phyloP scores from a whole-genome alignment of 2,329 filamentous ascomycete species.

The Pyrenophora seminiperda region DNA sequence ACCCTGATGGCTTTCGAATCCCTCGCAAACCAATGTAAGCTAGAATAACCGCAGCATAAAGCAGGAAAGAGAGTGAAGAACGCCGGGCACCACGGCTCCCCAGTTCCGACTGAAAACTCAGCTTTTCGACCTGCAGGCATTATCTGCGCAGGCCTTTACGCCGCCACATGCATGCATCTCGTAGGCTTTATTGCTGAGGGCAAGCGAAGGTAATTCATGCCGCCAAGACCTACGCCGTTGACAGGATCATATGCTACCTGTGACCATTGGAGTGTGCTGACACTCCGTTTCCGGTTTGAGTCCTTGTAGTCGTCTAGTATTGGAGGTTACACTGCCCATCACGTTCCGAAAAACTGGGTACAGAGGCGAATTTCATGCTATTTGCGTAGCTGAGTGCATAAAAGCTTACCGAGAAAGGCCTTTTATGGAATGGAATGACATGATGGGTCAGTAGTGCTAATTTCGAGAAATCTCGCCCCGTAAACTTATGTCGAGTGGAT shows the following conservation, averaged over 20 bases:
- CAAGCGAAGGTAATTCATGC: conserved; percentile 9
- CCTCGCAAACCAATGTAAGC: background rate
- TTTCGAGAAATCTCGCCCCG: no score
- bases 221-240: conserved; percentile 7
- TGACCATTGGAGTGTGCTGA: conserved; percentile 8
- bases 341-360: background rate
- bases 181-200: conserved; percentile 12
- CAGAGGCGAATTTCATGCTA: background rate
- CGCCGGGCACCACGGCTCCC: conserved; percentile 24
- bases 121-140: conserved; percentile 27
- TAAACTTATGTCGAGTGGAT: no score
- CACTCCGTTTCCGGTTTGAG: background rate
- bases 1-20: background rate
- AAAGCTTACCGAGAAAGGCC: no score
- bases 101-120: conserved; percentile 22
- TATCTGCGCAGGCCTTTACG: conserved; percentile 24
- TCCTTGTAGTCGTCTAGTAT: background rate
- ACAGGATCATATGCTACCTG: conserved; percentile 1
- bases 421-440: no score
- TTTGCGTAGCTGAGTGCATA: background rate
- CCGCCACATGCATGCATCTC: conserved; percentile 10
- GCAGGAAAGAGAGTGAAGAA: background rate
- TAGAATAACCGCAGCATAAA: background rate
- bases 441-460: no score
- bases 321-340: background rate